Conservation (phyloP, 2,329 filamentous ascomycete genomes). For the Coniochaeta ligniaria region DNA sequence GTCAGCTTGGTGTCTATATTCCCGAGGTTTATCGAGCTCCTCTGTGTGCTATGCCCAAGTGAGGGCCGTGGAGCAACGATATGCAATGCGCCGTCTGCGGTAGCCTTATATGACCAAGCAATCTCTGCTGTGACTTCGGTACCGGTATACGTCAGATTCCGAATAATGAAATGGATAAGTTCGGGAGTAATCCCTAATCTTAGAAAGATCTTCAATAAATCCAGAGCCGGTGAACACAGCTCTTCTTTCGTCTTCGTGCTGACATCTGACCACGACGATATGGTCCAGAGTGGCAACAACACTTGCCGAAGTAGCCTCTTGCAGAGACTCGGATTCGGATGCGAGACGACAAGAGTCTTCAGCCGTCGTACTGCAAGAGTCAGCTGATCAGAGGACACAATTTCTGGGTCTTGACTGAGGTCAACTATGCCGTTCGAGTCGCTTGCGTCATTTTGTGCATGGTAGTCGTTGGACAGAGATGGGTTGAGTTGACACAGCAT, state of each 20-base stretch:
- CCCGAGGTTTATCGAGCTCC: conserved; percentile 19
- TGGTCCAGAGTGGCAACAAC: conserved; percentile 54
- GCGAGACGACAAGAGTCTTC: conserved; percentile 49
- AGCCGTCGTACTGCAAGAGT: conserved; percentile 46
- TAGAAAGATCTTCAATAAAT: conserved; percentile 49
- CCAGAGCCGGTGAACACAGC: conserved; percentile 34
- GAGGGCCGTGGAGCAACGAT: conserved; percentile 29
- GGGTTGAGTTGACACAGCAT: conserved; percentile 13
- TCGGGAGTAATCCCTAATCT: conserved; percentile 45
- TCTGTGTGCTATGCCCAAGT: not conserved
- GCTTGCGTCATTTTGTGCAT: conserved; percentile 4
- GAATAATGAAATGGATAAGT: conserved; percentile 40
- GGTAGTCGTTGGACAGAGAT: not conserved
- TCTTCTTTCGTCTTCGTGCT: conserved; percentile 23
- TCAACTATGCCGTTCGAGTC: conserved; percentile 34
- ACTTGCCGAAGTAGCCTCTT: conserved; percentile 53
- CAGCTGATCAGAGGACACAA: conserved; percentile 42
- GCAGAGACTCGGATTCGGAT: conserved; percentile 59
- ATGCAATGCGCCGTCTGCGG: conserved; percentile 41
- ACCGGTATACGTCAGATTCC: conserved; percentile 50
- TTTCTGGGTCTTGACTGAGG: conserved; percentile 30
- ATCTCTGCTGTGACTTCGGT: conserved; percentile 20
- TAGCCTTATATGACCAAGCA: conserved; percentile 46
- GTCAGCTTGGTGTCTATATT: conserved; percentile 40
- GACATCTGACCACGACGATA: conserved; percentile 43